Percentiles rank a stretch among this genome's conserved stretches.
phyloP scores from a whole-genome alignment of 108 stramenopile species.

The Cylindrotheca fusiformis region DNA sequence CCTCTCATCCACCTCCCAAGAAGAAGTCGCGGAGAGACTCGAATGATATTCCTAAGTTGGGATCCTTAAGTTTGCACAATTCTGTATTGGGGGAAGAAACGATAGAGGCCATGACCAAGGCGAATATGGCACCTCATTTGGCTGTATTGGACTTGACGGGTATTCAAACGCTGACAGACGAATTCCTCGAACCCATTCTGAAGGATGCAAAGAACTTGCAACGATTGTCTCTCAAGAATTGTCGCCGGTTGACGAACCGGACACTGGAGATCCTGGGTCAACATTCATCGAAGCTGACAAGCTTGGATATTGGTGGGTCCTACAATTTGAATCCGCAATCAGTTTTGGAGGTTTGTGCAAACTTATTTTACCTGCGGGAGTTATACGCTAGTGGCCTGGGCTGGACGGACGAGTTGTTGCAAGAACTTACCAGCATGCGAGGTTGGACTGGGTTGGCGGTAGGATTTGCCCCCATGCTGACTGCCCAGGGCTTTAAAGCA shows the following conservation, averaged over 20 bases:
- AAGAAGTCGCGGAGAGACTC: not conserved
- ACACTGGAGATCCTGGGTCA: constrained; percentile 27
- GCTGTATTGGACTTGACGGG: constrained; percentile 70
- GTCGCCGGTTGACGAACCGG: constrained; percentile 61
- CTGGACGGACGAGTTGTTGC: constrained; percentile 64
- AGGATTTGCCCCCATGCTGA: constrained; percentile 53
- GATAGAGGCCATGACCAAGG: constrained; percentile 52
- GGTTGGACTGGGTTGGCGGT: constrained; percentile 59
- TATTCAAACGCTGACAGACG: constrained; percentile 59
- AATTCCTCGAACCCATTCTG: constrained; percentile 28
- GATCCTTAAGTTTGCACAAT: constrained; percentile 68
- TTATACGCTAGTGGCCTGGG: constrained; percentile 66
- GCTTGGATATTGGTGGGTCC: constrained; percentile 70
- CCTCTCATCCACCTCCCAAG: constrained; percentile 1
- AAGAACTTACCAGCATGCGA: constrained; percentile 30
- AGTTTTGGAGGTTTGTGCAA: constrained; percentile 28
- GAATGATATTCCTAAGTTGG: constrained; percentile 6
- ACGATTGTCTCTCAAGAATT: constrained; percentile 73
- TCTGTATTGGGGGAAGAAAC: constrained; percentile 52
- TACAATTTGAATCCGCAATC: constrained; percentile 57
- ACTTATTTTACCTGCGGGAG: constrained; percentile 41
- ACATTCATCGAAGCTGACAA: constrained; percentile 24
- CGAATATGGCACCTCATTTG: constrained; percentile 50
- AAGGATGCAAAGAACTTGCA: constrained; percentile 39
- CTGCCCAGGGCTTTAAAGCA: constrained; percentile 49